Base-by-base conservation (phyloP, 1,284 basidiomycete species). In the Phellopilus nigrolimitatus region DNA sequence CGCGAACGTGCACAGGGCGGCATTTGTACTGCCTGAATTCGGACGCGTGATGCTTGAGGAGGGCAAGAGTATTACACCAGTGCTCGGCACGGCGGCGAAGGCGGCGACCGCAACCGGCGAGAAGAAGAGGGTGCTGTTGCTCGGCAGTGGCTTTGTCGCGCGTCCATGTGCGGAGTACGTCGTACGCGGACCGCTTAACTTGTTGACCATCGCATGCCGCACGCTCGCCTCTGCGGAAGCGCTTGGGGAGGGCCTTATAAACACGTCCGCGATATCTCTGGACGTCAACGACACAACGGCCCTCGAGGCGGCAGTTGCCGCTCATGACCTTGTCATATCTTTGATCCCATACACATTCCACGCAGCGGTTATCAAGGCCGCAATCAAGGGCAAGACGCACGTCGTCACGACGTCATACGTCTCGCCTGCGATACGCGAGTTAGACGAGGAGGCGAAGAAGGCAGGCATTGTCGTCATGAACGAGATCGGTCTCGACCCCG, bases 341-440 rank as follows among this genome's bases (percentile, higher is more conserved):
- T 83, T 99, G 64, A 94, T 99, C 59, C 97, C 97, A 6, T 99
- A 98, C 78, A 94, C 85, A 53, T 78, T 88, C 76, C 95, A 99
- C 68, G 85, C 85, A 13, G 74, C 77, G 33, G 93, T 99, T 63
- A 95, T 99, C 75, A 86, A 91, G 70, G 90, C 93, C 12, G 95
- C 95, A 33, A 94, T 97, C 76, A 92, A 93, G 73, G 83, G 84
- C 66, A 95, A 94, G 76, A 92, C 88, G 40, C 78, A 97, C 68
- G 95, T 98, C 50, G 92, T 99, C 60, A 99, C 97, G 45, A 99
- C 97, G 38, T 91, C 88, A 60, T 99, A 99, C 70, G 83, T 99
- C 57, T 85, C 78, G 52, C 91, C 92, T 38, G 88, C 87, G 12
- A 95, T 99, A 82, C 84, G 81, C 56, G 94, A 81, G 59, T 82